Conservation (phyloP, 345 rosid genomes). For the Brassica rapa region DNA sequence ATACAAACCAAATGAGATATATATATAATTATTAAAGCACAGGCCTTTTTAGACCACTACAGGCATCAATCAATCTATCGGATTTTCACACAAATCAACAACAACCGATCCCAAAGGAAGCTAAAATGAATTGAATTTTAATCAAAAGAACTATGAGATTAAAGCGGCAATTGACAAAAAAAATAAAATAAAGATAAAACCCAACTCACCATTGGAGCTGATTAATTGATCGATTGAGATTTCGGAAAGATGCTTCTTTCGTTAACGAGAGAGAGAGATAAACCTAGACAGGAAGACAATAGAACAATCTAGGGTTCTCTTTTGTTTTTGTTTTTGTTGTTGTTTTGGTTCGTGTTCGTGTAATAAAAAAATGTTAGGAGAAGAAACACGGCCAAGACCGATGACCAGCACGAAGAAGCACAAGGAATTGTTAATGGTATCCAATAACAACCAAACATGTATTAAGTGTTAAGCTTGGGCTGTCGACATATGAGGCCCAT, state of each 20-base stretch:
- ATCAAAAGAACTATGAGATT: background rate
- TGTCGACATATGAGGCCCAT: no score
- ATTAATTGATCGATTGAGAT: background rate
- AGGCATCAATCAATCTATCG: constrained; percentile 2
- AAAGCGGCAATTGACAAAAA: no score
- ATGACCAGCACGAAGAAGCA: constrained; percentile 20
- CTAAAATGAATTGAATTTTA: background rate
- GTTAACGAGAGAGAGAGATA: background rate
- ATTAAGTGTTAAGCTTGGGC: no score
- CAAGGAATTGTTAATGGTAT: background rate
- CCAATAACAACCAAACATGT: no score
- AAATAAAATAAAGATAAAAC: no score
- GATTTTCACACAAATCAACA: background rate
- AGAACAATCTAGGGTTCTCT: constrained; percentile 39
- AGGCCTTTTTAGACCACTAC: background rate
- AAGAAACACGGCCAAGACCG: background rate
- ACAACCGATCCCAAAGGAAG: background rate
- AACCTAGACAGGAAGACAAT: background rate
- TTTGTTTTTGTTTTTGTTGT: background rate
- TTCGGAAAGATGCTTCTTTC: background rate
- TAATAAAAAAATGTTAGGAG: constrained; percentile 2
- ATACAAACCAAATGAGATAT: background rate
- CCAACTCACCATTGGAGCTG: constrained; percentile 34
- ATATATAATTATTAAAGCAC: background rate
- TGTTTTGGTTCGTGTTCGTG: constrained; percentile 16